A percentile compares a stretch with the other conserved stretches of the same genome.
Evolutionary conservation across 805 yeast genomes (phyloP).

Genomic region (Saturnispora bothae): DNA sequence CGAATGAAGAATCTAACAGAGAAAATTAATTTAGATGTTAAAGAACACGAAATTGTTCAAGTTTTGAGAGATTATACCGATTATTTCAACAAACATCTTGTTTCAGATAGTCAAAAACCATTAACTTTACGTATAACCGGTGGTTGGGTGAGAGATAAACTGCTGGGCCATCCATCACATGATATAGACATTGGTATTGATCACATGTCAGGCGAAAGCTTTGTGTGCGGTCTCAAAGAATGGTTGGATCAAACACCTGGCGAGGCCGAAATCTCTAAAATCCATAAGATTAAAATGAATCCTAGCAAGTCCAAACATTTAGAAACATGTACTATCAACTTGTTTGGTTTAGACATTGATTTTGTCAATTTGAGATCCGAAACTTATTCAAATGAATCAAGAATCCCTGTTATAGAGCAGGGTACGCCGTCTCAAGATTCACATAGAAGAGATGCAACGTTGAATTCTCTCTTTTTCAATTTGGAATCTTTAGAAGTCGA

Average conservation of each 20-base stretch:
- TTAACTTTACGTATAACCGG: conserved; percentile 72
- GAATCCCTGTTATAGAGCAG: conserved; percentile 73
- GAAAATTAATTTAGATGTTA: conserved; percentile 15
- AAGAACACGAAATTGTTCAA: conserved; percentile 19
- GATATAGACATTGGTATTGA: conserved; percentile 92
- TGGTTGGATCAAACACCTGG: conserved; percentile 29
- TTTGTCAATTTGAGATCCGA: conserved; percentile 88
- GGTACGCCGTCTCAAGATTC: conserved; percentile 95
- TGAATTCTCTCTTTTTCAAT: conserved; percentile 87
- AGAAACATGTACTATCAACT: conserved; percentile 89
- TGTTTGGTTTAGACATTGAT: conserved; percentile 80
- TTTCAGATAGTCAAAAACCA: conserved; percentile 11
- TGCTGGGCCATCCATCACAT: conserved; percentile 67
- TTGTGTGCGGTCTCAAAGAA: conserved; percentile 55
- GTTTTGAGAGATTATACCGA: conserved; percentile 21
- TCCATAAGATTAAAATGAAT: conserved; percentile 76
- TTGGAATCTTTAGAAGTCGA: conserved; percentile 59
- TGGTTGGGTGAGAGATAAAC: conserved; percentile 97
- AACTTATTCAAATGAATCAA: conserved; percentile 67
- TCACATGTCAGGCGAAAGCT: conserved; percentile 71
- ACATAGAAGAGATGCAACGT: conserved; percentile 84
- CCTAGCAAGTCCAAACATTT: conserved; percentile 95
- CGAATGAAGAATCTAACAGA: neutral
- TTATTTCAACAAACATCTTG: conserved; percentile 15
- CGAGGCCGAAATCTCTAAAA: conserved; percentile 4